phyloP scores from a whole-genome alignment of 305 asterid species.

The Fraxinus greggii region DNA sequence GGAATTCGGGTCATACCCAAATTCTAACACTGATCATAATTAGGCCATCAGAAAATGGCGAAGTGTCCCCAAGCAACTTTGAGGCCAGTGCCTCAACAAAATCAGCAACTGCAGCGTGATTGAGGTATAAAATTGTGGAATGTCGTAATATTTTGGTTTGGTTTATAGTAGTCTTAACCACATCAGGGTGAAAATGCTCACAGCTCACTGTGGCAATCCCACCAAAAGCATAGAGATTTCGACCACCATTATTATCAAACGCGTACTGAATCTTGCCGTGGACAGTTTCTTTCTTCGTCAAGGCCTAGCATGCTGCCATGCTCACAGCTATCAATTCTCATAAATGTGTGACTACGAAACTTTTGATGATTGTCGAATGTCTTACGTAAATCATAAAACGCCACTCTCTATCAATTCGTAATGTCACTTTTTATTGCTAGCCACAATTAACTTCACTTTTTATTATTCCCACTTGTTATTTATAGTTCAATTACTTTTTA shows the following conservation, averaged over 20 bases:
- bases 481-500: not conserved
- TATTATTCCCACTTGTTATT: not conserved
- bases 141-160: constrained; percentile 66
- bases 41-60: not conserved
- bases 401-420: too few relatives aligned
- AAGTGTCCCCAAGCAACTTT: constrained; percentile 52
- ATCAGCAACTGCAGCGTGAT: constrained; percentile 57
- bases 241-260: constrained; percentile 64
- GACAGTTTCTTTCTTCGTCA: constrained; percentile 22
- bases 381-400: too few relatives aligned
- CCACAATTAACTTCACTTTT: too few relatives aligned
- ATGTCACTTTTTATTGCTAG: too few relatives aligned
- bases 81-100: constrained; percentile 82
- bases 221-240: constrained; percentile 75
- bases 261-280: constrained; percentile 89
- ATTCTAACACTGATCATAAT: not conserved
- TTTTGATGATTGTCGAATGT: too few relatives aligned
- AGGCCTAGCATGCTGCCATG: not conserved
- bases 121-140: constrained; percentile 67
- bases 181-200: constrained; percentile 92
- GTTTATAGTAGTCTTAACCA: constrained; percentile 58
- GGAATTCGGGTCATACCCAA: too few relatives aligned
- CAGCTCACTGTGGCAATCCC: constrained; percentile 82
- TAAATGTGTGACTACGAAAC: too few relatives aligned
- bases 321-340: too few relatives aligned